A percentile compares a stretch with the other conserved stretches of the same genome.
Conservation (phyloP, 2,329 filamentous ascomycete genomes). For the Ramularia endophylla region DNA sequence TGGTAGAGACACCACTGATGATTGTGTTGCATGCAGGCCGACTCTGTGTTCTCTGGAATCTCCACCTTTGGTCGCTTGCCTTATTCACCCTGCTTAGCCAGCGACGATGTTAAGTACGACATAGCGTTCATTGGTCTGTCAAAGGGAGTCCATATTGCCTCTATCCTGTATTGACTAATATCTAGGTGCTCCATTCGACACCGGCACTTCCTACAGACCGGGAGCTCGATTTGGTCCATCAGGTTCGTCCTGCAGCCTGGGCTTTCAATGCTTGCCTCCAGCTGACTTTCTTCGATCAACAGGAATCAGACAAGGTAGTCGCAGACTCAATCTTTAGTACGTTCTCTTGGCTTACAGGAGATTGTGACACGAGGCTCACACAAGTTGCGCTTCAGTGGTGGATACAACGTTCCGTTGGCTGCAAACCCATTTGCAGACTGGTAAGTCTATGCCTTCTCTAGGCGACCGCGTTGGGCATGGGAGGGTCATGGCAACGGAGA, state of each 20-base stretch:
- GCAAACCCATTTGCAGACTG: constrained; percentile 78
- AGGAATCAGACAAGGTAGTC: constrained; percentile 63
- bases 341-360: constrained; percentile 33
- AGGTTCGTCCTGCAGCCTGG: constrained; percentile 43
- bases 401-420: constrained; percentile 75
- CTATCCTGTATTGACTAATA: constrained; percentile 89
- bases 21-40: too few species aligned
- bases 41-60: constrained; percentile 84
- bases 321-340: constrained; percentile 81
- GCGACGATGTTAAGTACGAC: constrained; percentile 65
- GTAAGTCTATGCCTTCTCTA: too few species aligned
- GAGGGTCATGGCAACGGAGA: too few species aligned
- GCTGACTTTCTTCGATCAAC: too few species aligned
- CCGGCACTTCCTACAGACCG: constrained; percentile 76
- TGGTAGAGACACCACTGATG: too few species aligned
- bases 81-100: constrained; percentile 71
- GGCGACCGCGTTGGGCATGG: too few species aligned
- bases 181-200: constrained; percentile 78
- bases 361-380: constrained; percentile 41
- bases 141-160: constrained; percentile 51
- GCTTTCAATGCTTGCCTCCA: too few species aligned
- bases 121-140: constrained; percentile 87
- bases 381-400: constrained; percentile 59
- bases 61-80: constrained; percentile 76
- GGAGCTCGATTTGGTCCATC: constrained; percentile 80